Evolutionary conservation across 805 yeast genomes (phyloP), one percentile per base, ranked within the genome.

Genomic region (Candida parachauliodes): DNA sequence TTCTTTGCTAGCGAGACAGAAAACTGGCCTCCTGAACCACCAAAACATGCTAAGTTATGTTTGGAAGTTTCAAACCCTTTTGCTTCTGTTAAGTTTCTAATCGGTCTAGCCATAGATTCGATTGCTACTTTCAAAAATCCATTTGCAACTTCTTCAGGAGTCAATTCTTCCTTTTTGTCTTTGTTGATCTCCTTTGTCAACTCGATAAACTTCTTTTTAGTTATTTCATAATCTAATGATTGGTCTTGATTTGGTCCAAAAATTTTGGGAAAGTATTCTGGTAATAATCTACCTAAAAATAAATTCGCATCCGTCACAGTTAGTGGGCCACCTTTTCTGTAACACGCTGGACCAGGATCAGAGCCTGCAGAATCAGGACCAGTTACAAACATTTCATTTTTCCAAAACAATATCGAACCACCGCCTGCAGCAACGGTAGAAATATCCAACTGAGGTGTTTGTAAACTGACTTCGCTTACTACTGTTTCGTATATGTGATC

Each of bases 121-220:
- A 57, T 57, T 2, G 66, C 65, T 10, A 60, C 66, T 36, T 55
- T 52, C 37, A 60, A 51, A 35, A 60, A 60, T 4, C 66, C 66
- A 32, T 46, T 27, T 3, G 66, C 66, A 9, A 60, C 62, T 39
- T 60, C 59, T 40, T 57, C 60, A 2, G 63, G 49, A 5, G 59
- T 46, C 54, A 53, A 44, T 22, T 48, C 46, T 1, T 24, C 26
- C 0, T 42, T 54, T 5, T 53, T 55, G 23, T 60, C 65, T 27
- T 46, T 42, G 36, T 79, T 79, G 41, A 78, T 74, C 33, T 65
- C 70, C 1, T 49, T 45, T 10, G 75, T 53, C 24, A 77, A 62
- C n/a, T 60, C 68, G 12, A 61, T 63, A 54, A 79, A 77, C 44
- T 77, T 83, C 20, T 51, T 50, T 8, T 76, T 68, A 2, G 83